Base-by-base conservation (phyloP, 805 yeast genomes). In the Kazachstania africana region DNA sequence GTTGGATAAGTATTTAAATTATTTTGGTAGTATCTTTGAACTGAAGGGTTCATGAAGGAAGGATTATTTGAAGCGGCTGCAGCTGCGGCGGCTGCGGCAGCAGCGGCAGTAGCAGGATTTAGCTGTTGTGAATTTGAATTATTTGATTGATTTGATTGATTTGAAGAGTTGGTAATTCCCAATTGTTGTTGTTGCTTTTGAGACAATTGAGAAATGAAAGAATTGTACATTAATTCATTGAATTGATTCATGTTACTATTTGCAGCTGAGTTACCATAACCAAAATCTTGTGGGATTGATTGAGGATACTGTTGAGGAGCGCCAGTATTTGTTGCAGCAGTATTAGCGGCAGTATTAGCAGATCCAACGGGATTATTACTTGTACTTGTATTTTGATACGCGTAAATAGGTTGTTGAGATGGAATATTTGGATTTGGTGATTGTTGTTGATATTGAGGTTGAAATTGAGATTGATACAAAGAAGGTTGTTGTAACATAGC, bases 181-280 rank as follows among this genome's bases (percentile, higher is more conserved):
- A 15, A 6, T 27, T 20, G 27, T 14, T 24, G 32, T 27, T 31
- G 37, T 30, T 47, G 52, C 30, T 53, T 53, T 26, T 55, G 57
- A 24, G 53, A 45, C 33, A 55, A 35, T 34, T 55, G 60, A 12
- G 48, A 40, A 17, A 55, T 38, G 28, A 53, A 51, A 3, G 56
- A 51, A 36, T 50, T 53, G 35, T 52, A 52, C 56, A 55, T 55
- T 21, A 48, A 42, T 36, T 53, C 58, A 13, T 57, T 49, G 27
- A 50, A 39, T 36, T 42, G 48, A 26, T 41, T 47, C 16, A 37
- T 31, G n/a, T 37, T 36, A 38, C 46, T 12, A 27, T 34, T 24
- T 16, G 39, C 14, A 17, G 33, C 12, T 19, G 24, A 12, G 16
- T 40, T 45, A 18, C 34, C 29, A 23, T 42, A 43, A 18, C 29